Conservation (phyloP, 2,329 filamentous ascomycete genomes). For the Volutella citrinella region DNA sequence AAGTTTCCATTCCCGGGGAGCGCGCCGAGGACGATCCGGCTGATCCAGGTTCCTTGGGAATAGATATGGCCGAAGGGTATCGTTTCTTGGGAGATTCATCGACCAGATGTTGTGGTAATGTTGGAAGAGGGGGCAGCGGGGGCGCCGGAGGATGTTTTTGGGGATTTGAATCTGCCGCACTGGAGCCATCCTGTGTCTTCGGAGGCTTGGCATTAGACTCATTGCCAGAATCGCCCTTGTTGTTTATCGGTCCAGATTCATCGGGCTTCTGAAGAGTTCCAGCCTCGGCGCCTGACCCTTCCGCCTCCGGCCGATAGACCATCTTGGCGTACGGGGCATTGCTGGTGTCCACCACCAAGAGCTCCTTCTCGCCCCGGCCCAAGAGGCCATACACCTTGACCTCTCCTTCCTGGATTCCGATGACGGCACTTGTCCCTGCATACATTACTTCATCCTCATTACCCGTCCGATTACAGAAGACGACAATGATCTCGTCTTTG, state of each 20-base stretch:
- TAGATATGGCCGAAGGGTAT: not conserved
- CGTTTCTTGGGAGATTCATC: not conserved
- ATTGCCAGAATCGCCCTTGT: not conserved
- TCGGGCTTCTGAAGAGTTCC: slow-evolving; percentile 1
- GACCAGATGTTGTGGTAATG: not conserved
- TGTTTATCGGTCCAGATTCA: too few species aligned
- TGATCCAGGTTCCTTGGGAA: slow-evolving; percentile 5
- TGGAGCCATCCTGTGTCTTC: too few species aligned
- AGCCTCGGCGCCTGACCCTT: not conserved
- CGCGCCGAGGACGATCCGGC: not conserved
- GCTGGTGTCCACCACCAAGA: slow-evolving; percentile 66
- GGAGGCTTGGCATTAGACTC: too few species aligned
- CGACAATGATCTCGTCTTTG: slow-evolving; percentile 60
- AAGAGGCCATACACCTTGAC: slow-evolving; percentile 68
- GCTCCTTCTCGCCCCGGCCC: slow-evolving; percentile 65
- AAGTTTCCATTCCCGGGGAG: slow-evolving; percentile 1
- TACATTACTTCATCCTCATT: slow-evolving; percentile 65
- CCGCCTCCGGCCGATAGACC: slow-evolving; percentile 23
- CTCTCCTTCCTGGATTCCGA: slow-evolving; percentile 63
- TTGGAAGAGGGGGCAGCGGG: slow-evolving; percentile 1
- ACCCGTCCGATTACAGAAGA: slow-evolving; percentile 70
- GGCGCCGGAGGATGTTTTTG: too few species aligned
- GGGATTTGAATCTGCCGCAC: not conserved
- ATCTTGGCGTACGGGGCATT: slow-evolving; percentile 43
- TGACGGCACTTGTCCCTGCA: slow-evolving; percentile 69